These are phyloP conservation scores for Rhynchospora tenuis DNA, from an alignment of 176 grass and related monocot species.

Conservation along the genomic window DNA sequence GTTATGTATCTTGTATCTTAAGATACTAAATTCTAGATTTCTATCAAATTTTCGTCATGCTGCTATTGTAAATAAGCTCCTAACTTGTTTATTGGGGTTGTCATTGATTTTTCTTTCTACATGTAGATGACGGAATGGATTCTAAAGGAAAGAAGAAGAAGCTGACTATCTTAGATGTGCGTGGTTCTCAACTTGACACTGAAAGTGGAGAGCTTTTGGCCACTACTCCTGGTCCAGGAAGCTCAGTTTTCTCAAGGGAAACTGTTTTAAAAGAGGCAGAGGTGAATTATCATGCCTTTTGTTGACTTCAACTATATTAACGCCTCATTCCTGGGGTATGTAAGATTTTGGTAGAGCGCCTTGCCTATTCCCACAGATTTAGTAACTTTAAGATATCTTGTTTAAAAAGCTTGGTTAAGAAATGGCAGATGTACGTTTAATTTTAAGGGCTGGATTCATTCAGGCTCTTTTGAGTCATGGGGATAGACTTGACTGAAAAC, in stretches of 20 bases:
- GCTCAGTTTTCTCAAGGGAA: constrained; percentile 55
- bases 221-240: constrained; percentile 30
- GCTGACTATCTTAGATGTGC: constrained; percentile 25
- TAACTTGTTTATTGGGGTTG: not conserved
- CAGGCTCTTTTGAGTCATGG: too few species aligned
- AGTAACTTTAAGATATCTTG: not conserved
- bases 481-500: not conserved
- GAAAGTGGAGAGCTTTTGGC: constrained; percentile 46
- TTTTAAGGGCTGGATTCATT: not conserved
- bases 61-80: not conserved
- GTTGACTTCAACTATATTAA: not conserved
- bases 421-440: not conserved
- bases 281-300: constrained; percentile 39
- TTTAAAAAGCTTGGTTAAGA: not conserved
- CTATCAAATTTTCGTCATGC: not conserved
- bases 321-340: not conserved
- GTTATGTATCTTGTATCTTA: too few species aligned
- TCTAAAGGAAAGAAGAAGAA: constrained; percentile 65
- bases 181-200: constrained; percentile 48
- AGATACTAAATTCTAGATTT: too few species aligned
- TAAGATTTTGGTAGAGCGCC: not conserved
- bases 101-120: constrained; percentile 16
- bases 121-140: constrained; percentile 64
- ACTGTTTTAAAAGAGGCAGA: constrained; percentile 50
- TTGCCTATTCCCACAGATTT: not conserved